Evolutionary conservation across 2,329 filamentous ascomycete species (phyloP).

Genomic region (Epichloe brachyelytri): DNA sequence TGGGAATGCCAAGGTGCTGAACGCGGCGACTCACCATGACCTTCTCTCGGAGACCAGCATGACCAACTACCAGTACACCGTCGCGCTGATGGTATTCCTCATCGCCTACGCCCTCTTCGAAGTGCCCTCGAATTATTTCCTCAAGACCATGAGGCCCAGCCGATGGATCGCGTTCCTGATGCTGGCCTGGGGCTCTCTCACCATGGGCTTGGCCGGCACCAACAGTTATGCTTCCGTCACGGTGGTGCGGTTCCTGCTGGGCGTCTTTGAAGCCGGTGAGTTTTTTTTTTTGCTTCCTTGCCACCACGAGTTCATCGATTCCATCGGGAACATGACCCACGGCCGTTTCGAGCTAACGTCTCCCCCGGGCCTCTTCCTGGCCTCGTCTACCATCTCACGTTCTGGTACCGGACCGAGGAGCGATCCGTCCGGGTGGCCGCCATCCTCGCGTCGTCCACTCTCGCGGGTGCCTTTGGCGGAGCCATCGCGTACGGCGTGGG

Average conservation of each 20-base stretch:
- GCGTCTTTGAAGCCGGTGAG: conserved; percentile 46
- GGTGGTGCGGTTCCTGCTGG: conserved; percentile 54
- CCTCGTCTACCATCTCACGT: conserved; percentile 54
- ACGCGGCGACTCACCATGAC: conserved; percentile 45
- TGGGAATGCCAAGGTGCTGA: conserved; percentile 55
- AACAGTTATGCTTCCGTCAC: conserved; percentile 50
- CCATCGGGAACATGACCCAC: background rate
- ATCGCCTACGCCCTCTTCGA: conserved; percentile 49
- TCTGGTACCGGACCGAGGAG: conserved; percentile 62
- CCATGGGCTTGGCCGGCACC: conserved; percentile 52
- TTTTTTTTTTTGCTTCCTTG: background rate
- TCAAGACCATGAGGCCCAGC: conserved; percentile 50
- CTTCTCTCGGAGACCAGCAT: conserved; percentile 49
- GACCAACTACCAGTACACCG: conserved; percentile 47
- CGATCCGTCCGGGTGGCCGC: conserved; percentile 57
- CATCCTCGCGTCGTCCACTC: conserved; percentile 54
- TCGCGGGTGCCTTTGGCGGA: conserved; percentile 62
- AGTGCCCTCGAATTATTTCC: conserved; percentile 52
- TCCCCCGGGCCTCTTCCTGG: conserved; percentile 40
- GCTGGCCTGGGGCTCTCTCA: conserved; percentile 52
- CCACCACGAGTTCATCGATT: background rate
- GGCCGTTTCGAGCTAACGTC: conserved; percentile 36
- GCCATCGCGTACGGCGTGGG: conserved; percentile 61
- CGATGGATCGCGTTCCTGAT: conserved; percentile 56
- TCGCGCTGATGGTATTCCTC: conserved; percentile 47